Conservation (phyloP, 495 filamentous ascomycete genomes). For the Hyaloscypha variabilis region DNA sequence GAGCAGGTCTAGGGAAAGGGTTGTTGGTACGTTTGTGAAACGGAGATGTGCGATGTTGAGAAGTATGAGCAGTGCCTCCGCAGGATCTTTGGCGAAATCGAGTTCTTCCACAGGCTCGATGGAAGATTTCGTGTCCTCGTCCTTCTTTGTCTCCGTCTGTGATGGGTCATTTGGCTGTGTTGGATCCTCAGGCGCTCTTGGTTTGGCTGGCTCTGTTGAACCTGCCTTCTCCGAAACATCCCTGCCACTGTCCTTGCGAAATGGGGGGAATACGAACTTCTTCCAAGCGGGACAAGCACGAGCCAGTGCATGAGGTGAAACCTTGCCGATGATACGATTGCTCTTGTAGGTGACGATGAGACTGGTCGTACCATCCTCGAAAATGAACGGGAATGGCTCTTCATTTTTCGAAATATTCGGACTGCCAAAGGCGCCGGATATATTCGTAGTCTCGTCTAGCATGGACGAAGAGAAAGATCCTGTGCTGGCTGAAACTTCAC, state of each 20-base stretch:
- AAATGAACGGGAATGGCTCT: not conserved
- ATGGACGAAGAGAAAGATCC: no score
- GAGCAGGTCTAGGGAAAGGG: not conserved
- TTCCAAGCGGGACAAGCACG: constrained; percentile 17
- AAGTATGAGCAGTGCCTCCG: constrained; percentile 8
- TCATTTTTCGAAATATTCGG: no score
- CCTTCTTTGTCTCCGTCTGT: not conserved
- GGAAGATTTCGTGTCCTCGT: no score
- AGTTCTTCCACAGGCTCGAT: not conserved
- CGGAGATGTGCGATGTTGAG: constrained; percentile 23
- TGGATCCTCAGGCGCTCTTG: no score
- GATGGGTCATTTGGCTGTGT: no score
- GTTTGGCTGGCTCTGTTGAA: not conserved
- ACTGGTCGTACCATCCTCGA: not conserved
- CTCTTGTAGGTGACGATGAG: constrained; percentile 1
- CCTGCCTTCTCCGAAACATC: not conserved
- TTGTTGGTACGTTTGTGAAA: constrained; percentile 6
- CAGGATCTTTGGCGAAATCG: constrained; percentile 17
- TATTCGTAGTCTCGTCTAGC: no score
- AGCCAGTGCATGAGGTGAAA: constrained; percentile 7
- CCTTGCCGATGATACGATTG: not conserved
- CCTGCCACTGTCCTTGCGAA: not conserved
- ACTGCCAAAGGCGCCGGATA: no score
- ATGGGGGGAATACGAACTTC: constrained; percentile 14
- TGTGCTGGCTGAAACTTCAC: no score